Evolutionary conservation across 768 basidiomycete species (phyloP).

Genomic region (Kwoniella sp.): DNA sequence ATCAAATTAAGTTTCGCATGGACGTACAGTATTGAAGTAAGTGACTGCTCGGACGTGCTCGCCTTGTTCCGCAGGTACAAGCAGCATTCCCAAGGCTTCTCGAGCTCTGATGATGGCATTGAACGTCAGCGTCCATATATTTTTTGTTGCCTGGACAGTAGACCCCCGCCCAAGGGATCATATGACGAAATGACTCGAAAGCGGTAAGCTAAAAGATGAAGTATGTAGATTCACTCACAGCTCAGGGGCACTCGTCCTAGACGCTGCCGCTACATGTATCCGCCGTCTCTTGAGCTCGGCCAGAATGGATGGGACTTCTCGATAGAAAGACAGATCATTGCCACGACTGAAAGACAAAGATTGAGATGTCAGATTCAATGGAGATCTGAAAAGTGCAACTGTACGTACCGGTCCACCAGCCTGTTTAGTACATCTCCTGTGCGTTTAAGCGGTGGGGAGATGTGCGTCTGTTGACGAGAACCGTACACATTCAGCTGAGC

Average conservation of each 20-base stretch:
- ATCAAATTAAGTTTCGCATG: no score
- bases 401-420: slow-evolving; percentile 51
- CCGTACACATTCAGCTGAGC: no score
- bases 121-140: no score
- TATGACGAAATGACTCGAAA: no score
- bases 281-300: slow-evolving; percentile 59
- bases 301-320: slow-evolving; percentile 73
- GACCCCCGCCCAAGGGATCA: no score
- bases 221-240: slow-evolving; percentile 62
- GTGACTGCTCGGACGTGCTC: slow-evolving; percentile 52
- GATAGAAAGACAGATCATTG: slow-evolving; percentile 68
- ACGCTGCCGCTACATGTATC: slow-evolving; percentile 70
- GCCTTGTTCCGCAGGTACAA: slow-evolving; percentile 48
- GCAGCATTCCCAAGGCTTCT: slow-evolving; percentile 64
- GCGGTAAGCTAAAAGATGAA: no score
- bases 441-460: slow-evolving; percentile 55
- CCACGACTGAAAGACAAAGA: slow-evolving; percentile 64
- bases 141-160: no score
- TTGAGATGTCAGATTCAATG: neutral
- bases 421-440: slow-evolving; percentile 53
- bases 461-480: slow-evolving; percentile 54
- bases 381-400: no score
- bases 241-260: slow-evolving; percentile 68
- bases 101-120: slow-evolving; percentile 63
- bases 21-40: slow-evolving; percentile 56